Conservation (phyloP, 202 grass and related monocot species). For the Dendrocalamus latiflorus region DNA sequence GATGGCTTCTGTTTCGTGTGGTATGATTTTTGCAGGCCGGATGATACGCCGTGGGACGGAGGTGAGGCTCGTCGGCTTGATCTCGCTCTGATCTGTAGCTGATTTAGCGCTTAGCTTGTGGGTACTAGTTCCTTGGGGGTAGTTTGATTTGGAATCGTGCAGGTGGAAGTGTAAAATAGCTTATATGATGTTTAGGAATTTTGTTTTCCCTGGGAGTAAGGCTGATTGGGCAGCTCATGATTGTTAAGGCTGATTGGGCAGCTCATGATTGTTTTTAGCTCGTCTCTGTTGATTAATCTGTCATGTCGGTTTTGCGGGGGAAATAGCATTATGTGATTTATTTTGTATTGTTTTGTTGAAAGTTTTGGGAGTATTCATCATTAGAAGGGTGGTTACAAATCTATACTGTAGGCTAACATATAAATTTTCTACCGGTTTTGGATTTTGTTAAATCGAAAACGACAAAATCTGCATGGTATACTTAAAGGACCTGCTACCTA, state of each 20-base stretch:
- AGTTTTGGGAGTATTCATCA: background rate
- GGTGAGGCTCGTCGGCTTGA: slow-evolving; percentile 35
- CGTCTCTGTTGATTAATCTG: background rate
- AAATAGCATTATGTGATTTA: background rate
- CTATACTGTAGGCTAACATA: background rate
- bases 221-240: background rate
- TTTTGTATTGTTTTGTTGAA: background rate
- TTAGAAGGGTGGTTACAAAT: background rate
- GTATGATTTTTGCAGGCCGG: slow-evolving; percentile 46
- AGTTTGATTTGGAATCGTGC: background rate
- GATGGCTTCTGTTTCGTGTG: background rate
- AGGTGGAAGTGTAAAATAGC: background rate
- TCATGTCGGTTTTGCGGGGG: background rate
- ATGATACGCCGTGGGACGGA: slow-evolving; percentile 67
- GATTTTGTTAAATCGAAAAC: slow-evolving; percentile 1
- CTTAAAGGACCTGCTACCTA: too few species aligned
- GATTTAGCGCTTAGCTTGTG: background rate
- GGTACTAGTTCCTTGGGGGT: background rate
- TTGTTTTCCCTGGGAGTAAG: background rate
- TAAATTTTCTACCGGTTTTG: too few species aligned
- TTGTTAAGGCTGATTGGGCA: too few species aligned
- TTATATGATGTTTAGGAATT: background rate
- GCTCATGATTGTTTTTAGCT: background rate
- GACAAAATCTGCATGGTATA: background rate
- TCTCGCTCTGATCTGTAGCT: background rate